Evolutionary conservation across 768 basidiomycete species (phyloP).

Genomic region (Kwoniella dendrophila): DNA sequence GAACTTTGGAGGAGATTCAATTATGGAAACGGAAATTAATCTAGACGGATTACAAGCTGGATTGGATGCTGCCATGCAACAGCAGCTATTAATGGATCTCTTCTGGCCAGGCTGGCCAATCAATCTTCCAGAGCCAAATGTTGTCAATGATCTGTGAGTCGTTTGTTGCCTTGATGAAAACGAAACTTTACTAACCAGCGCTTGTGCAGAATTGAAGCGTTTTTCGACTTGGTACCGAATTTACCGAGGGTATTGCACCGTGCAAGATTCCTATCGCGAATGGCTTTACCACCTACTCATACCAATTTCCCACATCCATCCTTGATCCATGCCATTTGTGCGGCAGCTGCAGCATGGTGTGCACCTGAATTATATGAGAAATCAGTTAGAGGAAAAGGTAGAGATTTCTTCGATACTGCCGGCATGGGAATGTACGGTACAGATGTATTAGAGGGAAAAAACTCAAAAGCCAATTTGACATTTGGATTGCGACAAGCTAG

Average conservation of each 20-base stretch:
- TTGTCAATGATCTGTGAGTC: slow-evolving; percentile 49
- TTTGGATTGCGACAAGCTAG: slow-evolving; percentile 38
- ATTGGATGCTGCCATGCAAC: slow-evolving; percentile 40
- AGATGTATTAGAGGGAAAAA: slow-evolving; percentile 6
- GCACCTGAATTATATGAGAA: slow-evolving; percentile 28
- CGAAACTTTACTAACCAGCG: background rate
- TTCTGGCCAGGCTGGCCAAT: slow-evolving; percentile 53
- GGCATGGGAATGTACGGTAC: slow-evolving; percentile 7
- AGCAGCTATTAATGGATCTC: slow-evolving; percentile 48
- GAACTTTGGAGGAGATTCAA: background rate
- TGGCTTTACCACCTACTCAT: slow-evolving; percentile 70
- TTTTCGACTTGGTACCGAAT: slow-evolving; percentile 78
- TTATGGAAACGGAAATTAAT: slow-evolving; percentile 21
- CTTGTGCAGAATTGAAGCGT: slow-evolving; percentile 68
- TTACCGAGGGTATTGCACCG: slow-evolving; percentile 71
- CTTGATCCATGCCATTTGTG: slow-evolving; percentile 81
- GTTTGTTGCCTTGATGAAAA: background rate
- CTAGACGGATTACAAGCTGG: slow-evolving; percentile 23
- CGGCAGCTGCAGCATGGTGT: slow-evolving; percentile 64
- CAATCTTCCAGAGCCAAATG: slow-evolving; percentile 46
- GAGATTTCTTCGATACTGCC: slow-evolving; percentile 4
- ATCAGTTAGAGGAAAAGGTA: slow-evolving; percentile 15
- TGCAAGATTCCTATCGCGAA: slow-evolving; percentile 67
- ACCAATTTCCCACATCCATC: slow-evolving; percentile 72
- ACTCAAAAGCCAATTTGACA: slow-evolving; percentile 2